A percentile compares a stretch with the other conserved stretches of the same genome.
Conservation (phyloP, 129 eudicot genomes). For the Flaveria linearis region DNA sequence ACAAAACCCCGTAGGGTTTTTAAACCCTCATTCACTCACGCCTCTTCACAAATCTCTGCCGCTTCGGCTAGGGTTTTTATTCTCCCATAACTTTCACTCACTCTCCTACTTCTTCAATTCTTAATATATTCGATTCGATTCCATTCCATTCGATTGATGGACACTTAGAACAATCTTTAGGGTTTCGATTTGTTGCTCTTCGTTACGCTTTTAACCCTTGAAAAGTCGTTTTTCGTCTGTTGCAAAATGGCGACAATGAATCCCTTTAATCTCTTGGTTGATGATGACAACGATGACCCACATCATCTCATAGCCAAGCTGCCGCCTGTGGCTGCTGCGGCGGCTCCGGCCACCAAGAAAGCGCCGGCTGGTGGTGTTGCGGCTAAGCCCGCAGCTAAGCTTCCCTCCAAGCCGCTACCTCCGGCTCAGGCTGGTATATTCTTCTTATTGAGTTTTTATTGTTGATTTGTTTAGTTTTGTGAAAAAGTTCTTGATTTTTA, state of each 20-base stretch:
- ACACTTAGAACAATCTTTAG: conserved; percentile 15
- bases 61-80: conserved; percentile 33
- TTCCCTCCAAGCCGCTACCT: conserved; percentile 79
- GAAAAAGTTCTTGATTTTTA: not conserved
- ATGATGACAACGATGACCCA: conserved; percentile 71
- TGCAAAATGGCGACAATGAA: conserved; percentile 63
- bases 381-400: conserved; percentile 53
- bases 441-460: not conserved
- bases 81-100: not conserved
- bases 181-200: not conserved
- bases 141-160: conserved; percentile 21
- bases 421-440: conserved; percentile 79
- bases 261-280: conserved; percentile 65
- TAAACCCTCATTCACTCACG: conserved; percentile 11
- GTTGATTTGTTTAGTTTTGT: not conserved
- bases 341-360: conserved; percentile 30
- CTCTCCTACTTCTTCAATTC: not conserved
- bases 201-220: not conserved
- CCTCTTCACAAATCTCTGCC: conserved; percentile 16
- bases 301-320: conserved; percentile 48
- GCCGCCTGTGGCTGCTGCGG: conserved; percentile 32
- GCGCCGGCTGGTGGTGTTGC: conserved; percentile 28
- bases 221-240: not conserved
- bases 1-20: no score
- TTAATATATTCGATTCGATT: not conserved